phyloP scores from a whole-genome alignment of 176 grass and related monocot genomes.

The Zoysia pacifica region DNA sequence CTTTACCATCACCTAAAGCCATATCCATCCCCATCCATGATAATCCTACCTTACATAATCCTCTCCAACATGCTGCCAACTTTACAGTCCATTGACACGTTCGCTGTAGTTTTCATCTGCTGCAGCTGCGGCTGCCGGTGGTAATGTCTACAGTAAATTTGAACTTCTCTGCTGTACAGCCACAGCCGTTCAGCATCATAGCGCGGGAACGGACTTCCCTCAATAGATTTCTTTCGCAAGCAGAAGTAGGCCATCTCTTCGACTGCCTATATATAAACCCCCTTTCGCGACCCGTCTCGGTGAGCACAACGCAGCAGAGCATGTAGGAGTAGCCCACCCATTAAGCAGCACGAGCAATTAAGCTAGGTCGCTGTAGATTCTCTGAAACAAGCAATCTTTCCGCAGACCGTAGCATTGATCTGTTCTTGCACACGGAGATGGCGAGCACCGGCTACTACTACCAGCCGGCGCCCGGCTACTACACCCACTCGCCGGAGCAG shows the following conservation, averaged over 20 bases:
- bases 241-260: not conserved
- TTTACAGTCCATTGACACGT: not conserved
- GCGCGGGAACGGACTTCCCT: conserved; percentile 37
- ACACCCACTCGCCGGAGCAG: conserved; percentile 36
- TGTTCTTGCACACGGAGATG: conserved; percentile 25
- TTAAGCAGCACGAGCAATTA: not conserved
- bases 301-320: not conserved
- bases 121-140: too few relatives aligned
- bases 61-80: not conserved
- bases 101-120: too few relatives aligned
- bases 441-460: conserved; percentile 40
- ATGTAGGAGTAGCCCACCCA: not conserved
- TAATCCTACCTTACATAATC: not conserved
- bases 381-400: not conserved
- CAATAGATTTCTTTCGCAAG: not conserved
- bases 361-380: not conserved
- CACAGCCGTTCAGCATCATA: not conserved
- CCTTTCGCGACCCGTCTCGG: not conserved
- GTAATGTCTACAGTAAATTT: too few relatives aligned
- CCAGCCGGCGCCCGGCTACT: conserved; percentile 50
- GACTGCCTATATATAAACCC: conserved; percentile 15
- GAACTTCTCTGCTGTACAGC: too few relatives aligned
- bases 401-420: not conserved
- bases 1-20: conserved; percentile 1
- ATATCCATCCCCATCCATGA: too few relatives aligned